These are phyloP conservation scores for Lepiota venenata DNA, from an alignment of 768 basidiomycete genomes.

Conservation along the genomic window DNA sequence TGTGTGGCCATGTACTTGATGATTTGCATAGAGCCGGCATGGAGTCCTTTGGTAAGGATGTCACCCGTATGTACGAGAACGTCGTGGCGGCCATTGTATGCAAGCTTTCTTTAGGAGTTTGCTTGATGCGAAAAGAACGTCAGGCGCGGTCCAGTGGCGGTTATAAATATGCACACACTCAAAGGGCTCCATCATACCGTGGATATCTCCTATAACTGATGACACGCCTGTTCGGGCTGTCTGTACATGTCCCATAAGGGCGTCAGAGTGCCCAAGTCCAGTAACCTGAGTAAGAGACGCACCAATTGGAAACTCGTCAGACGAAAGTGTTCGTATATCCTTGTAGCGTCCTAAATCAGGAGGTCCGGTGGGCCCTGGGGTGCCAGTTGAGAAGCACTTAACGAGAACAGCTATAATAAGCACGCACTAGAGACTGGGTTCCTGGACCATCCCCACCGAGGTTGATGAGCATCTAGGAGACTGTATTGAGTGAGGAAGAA, in stretches of 20 bases:
- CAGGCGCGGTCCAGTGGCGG: neutral
- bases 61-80: constrained; percentile 84
- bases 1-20: constrained; percentile 61
- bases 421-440: neutral
- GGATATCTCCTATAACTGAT: constrained; percentile 87
- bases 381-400: neutral
- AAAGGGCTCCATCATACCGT: constrained; percentile 73
- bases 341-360: constrained; percentile 59
- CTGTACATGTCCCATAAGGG: constrained; percentile 28
- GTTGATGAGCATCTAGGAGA: no score
- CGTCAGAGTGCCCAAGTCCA: neutral
- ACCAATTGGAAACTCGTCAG: constrained; percentile 56
- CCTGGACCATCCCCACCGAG: neutral
- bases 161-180: constrained; percentile 42
- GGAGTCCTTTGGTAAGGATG: constrained; percentile 66
- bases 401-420: neutral
- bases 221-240: constrained; percentile 48
- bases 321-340: constrained; percentile 37
- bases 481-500: neutral
- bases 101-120: constrained; percentile 57
- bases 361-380: constrained; percentile 40
- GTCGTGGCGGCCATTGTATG: constrained; percentile 60
- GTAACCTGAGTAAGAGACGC: constrained; percentile 5
- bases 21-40: constrained; percentile 56
- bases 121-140: constrained; percentile 31